Conservation (phyloP, 2,329 filamentous ascomycete genomes). For the Apiospora marii region DNA sequence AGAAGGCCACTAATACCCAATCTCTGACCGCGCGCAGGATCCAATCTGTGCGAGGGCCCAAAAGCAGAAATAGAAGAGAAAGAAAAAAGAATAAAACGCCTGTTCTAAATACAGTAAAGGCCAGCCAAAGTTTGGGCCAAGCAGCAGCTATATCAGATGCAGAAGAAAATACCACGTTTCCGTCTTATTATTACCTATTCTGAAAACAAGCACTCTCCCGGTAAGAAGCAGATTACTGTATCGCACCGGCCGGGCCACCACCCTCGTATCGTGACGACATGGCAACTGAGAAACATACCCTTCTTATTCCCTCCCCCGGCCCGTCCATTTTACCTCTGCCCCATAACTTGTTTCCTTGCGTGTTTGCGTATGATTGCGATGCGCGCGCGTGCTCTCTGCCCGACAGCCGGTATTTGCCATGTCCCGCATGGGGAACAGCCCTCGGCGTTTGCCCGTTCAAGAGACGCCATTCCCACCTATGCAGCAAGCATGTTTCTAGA, state of each 20-base stretch:
- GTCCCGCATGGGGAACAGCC: not conserved
- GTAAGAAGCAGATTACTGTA: not conserved
- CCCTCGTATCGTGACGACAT: not conserved
- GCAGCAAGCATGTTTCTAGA: constrained; percentile 8
- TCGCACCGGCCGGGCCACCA: not conserved
- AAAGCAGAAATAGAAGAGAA: not conserved
- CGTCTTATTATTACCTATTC: not conserved
- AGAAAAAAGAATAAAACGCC: not conserved
- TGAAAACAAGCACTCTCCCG: no score
- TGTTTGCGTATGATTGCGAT: not conserved
- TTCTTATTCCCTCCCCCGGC: not conserved
- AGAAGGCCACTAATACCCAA: not conserved
- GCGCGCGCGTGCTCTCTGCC: not conserved
- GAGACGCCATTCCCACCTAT: not conserved
- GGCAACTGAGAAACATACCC: no score
- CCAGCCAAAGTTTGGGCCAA: not conserved
- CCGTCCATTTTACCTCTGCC: not conserved
- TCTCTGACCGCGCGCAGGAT: not conserved
- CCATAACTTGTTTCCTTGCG: not conserved
- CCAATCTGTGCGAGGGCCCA: not conserved
- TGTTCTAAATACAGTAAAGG: not conserved
- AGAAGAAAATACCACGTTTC: not conserved
- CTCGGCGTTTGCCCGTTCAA: not conserved
- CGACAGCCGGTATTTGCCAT: not conserved
- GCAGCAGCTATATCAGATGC: not conserved